Percentiles rank a stretch among this genome's conserved stretches.
phyloP scores from a whole-genome alignment of 495 filamentous ascomycete species.

The Aspergillus mulundensis region DNA sequence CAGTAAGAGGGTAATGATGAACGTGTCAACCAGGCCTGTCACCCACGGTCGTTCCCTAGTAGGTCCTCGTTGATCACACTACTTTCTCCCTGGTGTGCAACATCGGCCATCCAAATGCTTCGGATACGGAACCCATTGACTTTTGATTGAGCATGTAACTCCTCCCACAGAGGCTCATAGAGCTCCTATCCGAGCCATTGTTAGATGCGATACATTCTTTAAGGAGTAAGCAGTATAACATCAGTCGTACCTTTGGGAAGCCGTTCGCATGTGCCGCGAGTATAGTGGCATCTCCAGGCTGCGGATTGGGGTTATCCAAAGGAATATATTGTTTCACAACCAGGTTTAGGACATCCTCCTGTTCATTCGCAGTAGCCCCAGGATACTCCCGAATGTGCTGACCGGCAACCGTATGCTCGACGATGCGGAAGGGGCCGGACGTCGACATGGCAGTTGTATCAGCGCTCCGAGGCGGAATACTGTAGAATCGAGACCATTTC shows the following conservation, averaged over 20 bases:
- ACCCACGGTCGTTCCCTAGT: constrained; percentile 75
- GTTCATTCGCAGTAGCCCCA: constrained; percentile 54
- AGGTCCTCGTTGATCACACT: constrained; percentile 67
- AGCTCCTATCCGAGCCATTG: constrained; percentile 53
- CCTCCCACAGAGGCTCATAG: constrained; percentile 85
- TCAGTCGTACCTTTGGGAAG: constrained; percentile 77
- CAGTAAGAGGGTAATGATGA: not conserved
- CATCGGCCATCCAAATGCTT: constrained; percentile 83
- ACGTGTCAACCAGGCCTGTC: not conserved
- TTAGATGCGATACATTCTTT: not conserved
- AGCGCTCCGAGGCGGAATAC: not conserved
- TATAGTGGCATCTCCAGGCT: constrained; percentile 74
- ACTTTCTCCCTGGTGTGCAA: constrained; percentile 70
- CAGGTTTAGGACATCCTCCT: constrained; percentile 61
- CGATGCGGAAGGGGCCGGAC: constrained; percentile 45
- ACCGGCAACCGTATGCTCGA: constrained; percentile 59
- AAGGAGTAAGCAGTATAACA: constrained; percentile 2
- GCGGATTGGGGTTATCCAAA: constrained; percentile 56
- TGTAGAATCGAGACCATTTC: not conserved
- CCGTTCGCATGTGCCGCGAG: constrained; percentile 83
- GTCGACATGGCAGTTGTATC: constrained; percentile 18
- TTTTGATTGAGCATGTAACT: constrained; percentile 54
- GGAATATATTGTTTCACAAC: constrained; percentile 84
- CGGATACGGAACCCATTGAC: constrained; percentile 63
- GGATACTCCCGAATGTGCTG: constrained; percentile 74